Base-by-base conservation (phyloP, 1,284 basidiomycete genomes). In the Cryptococcus sp. region DNA sequence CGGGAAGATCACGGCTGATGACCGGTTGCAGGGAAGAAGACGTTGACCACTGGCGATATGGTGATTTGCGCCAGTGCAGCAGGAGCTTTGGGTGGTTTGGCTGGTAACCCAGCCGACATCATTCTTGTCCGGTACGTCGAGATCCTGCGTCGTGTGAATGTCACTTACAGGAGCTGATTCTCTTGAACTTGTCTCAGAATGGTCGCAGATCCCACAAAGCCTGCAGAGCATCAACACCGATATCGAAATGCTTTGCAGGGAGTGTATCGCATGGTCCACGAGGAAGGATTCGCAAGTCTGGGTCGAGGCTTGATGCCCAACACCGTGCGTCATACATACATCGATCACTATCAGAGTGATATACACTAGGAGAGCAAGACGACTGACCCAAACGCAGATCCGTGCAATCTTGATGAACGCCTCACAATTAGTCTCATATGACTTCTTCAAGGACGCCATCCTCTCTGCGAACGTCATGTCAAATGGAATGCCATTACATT, bases 351-450 rank as follows among this genome's bases (percentile, higher is more conserved):
- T 31, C 17, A 4, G 42, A 46, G 5, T 38, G 47, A 48, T 38
- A 50, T 56, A 38, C 16, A 47, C 44, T 31, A 10, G 7, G 13
- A 35, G 31, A 35, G 31, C 31, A 35, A 35, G 31, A 8, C 13
- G 10, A 13, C 31, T 35, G 31, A 35, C 31, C 4, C 13, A 35
- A 35, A 35, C 19, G 40, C 54, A 79, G 78, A 69, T 79, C 50
- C 76, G 82, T 53, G 81, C 81, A 1, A 75, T 82, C 16, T 68
- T 83, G 23, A 83, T 84, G 82, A 83, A 83, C 70, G 71, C 78
- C 20, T 78, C 79, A 8, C 80, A 81, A 72, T 74, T 82, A 25
- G 80, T 79, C 17, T 78, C 78, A 22, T 84, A 83, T 72, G 82
- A 83, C 66, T 78, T 78, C 59, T 82, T 83, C 78, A 84, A 84